Evolutionary conservation across 2,329 filamentous ascomycete genomes (phyloP).

Genomic region (Fusarium foetens): DNA sequence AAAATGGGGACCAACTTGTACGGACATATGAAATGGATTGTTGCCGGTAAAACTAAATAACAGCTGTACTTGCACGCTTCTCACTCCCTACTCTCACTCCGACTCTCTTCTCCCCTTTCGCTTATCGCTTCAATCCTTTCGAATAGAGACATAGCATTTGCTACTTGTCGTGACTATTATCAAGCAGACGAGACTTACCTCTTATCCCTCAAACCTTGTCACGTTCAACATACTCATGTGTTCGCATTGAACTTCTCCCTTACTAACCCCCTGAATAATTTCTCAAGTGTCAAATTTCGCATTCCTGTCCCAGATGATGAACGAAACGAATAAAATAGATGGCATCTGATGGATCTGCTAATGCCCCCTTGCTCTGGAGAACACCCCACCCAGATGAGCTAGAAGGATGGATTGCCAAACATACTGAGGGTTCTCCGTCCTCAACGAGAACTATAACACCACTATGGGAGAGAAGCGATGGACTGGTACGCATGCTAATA

Average conservation of each 20-base stretch:
- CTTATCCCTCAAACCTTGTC: background rate
- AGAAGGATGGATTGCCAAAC: background rate
- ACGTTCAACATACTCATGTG: background rate
- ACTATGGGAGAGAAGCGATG: background rate
- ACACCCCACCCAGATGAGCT: background rate
- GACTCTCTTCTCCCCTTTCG: background rate
- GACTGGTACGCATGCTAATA: no score
- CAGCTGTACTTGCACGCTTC: background rate
- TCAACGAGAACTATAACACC: background rate
- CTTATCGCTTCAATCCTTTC: background rate
- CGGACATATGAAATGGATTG: background rate
- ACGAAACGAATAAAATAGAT: background rate
- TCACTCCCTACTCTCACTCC: background rate
- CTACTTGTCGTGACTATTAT: background rate
- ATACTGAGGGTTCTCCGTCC: background rate
- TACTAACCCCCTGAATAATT: background rate
- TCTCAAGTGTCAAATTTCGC: background rate
- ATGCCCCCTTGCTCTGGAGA: background rate
- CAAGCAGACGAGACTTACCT: background rate
- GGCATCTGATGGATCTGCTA: background rate
- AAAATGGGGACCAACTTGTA: background rate
- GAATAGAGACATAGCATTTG: no score
- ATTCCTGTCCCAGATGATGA: background rate
- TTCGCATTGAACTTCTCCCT: background rate
- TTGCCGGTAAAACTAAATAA: background rate